Conservation (phyloP, 2,329 filamentous ascomycete genomes). For the Trichoderma breve region DNA sequence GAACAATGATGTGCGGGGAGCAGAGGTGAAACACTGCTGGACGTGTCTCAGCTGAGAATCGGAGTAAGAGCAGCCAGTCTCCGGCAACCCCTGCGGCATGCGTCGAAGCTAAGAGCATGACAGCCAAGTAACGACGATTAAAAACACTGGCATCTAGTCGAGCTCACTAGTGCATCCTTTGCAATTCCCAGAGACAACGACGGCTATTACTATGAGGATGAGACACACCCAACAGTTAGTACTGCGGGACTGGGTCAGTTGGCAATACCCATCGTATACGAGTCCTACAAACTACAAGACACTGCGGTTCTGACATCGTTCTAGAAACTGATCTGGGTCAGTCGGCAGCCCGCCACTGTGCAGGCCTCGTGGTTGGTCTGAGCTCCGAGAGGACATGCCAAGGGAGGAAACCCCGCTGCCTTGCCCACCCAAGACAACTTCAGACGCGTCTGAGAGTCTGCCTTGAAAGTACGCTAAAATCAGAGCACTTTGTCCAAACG, state of each 20-base stretch:
- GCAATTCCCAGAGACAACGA: background rate
- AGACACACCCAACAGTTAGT: background rate
- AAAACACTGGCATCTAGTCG: background rate
- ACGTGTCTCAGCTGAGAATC: background rate
- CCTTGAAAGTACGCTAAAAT: background rate
- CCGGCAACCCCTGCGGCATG: background rate
- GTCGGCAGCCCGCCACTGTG: background rate
- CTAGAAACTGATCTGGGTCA: conserved; percentile 12
- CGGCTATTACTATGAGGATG: background rate
- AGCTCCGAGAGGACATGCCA: background rate
- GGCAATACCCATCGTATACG: background rate
- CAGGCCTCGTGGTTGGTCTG: background rate
- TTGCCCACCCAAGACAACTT: background rate
- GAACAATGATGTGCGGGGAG: background rate
- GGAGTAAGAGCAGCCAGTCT: background rate
- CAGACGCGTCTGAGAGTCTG: conserved; percentile 6
- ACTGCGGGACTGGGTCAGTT: background rate
- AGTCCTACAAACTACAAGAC: background rate
- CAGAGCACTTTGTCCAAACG: background rate
- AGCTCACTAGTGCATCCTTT: background rate
- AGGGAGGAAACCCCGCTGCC: background rate
- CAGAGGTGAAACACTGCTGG: conserved; percentile 1
- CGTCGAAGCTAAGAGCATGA: background rate
- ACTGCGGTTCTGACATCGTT: conserved; percentile 13
- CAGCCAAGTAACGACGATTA: background rate